Base-by-base conservation (phyloP, 2,329 filamentous ascomycete species). In the Aspergillus nomiae region DNA sequence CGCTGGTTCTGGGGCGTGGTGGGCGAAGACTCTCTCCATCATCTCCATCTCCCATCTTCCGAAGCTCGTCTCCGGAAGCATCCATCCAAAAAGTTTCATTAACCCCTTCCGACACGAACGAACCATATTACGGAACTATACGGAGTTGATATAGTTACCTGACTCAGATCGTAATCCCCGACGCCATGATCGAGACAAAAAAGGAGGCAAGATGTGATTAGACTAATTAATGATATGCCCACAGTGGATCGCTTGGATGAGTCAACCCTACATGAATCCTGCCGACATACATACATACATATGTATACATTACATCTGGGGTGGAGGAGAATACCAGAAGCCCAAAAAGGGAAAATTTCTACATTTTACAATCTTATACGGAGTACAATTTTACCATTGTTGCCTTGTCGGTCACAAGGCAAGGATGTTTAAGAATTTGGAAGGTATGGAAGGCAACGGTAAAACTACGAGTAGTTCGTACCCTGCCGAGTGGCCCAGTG, bases 1-100 rank as follows among this genome's bases (percentile, higher is more conserved):
- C 38, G 32, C 21, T 56, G 60, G 46, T 21, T 54, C 51, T 54
- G 51, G 51, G 50, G 28, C 50, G 50, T 28, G 26, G 26, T 53
- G 50, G 28, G 19, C 50, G 28, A 34, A 30, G 26, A n/a, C 38
- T 2, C 36, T 34, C 34, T 34, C 10, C 30, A 2, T 10, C 30
- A 32, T 36, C 12, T 36, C 34, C 34, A 36, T 36, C 34, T 36
- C 38, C 32, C 38, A 41, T 41, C 38, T 41, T 28, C 26, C 38
- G 14, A 7, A 7, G 6, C 34, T 16, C 19, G 3, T 26, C 30
- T 55, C 51, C 51, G 32, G 51, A 36, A 24, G 14, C 34, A 36
- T 53, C 21, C 21, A 48, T 48, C 6, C 21, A 24, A n/a, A 41
- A 41, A 24, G 45, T 28, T 48, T 48, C 38, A 41, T 41, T 41